Percentiles rank a stretch among this genome's conserved stretches.
Conservation (phyloP, 352 stramenopile genomes). For the Phytophthora palmivora region DNA sequence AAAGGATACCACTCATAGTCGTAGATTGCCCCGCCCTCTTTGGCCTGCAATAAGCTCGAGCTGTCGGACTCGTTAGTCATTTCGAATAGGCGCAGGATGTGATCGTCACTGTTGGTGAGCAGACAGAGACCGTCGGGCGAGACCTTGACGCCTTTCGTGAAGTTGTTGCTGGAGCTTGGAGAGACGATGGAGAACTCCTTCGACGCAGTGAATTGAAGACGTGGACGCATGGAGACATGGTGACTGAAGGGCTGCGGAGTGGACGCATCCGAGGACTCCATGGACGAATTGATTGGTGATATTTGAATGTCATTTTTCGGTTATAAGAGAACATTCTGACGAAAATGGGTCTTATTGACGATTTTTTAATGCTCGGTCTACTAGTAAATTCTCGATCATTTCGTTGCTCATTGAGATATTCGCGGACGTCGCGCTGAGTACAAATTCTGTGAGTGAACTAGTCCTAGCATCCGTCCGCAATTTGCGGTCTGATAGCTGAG, state of each 20-base stretch:
- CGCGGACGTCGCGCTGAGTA: constrained; percentile 38
- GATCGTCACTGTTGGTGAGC: constrained; percentile 88
- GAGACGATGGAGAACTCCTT: constrained; percentile 37
- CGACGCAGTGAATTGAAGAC: constrained; percentile 32
- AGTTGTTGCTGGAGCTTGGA: constrained; percentile 58
- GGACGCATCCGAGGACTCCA: too few species aligned
- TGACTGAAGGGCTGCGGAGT: too few species aligned
- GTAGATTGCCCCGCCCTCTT: constrained; percentile 86
- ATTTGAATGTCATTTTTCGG: too few species aligned
- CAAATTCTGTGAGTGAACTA: constrained; percentile 48
- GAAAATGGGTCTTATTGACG: too few species aligned
- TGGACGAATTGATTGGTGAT: too few species aligned
- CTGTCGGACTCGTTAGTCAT: constrained; percentile 20
- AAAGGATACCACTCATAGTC: constrained; percentile 91
- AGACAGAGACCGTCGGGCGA: constrained; percentile 89
- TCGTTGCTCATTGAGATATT: constrained; percentile 52
- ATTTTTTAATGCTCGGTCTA: constrained; percentile 27
- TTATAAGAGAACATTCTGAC: too few species aligned
- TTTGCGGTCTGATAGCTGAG: constrained; percentile 40
- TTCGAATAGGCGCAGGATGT: constrained; percentile 84
- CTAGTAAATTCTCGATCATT: constrained; percentile 58
- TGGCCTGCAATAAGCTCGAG: constrained; percentile 55
- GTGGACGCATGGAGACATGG: constrained; percentile 22
- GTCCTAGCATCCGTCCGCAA: constrained; percentile 37
- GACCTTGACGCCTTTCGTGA: constrained; percentile 75